Evolutionary conservation across 352 stramenopile species (phyloP).

Genomic region (Pseudoperonospora humuli): DNA sequence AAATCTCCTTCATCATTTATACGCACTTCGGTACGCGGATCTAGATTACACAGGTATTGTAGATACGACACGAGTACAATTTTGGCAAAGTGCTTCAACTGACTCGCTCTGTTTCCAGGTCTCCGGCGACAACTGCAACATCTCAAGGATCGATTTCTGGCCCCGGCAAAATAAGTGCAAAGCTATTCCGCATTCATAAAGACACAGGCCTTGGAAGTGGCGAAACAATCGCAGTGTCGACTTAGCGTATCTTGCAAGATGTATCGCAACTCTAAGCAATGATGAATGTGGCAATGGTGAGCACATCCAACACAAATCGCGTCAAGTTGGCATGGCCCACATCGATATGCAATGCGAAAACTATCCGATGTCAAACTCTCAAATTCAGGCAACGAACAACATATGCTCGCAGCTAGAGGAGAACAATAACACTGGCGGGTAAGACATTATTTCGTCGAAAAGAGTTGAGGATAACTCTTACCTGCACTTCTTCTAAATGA

Average conservation of each 20-base stretch:
- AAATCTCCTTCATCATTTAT: slow-evolving; percentile 66
- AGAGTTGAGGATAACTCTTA: no score
- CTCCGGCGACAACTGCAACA: slow-evolving; percentile 61
- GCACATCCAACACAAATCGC: no score
- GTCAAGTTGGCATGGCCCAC: no score
- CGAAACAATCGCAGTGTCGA: slow-evolving; percentile 41
- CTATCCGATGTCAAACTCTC: no score
- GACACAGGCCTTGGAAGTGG: slow-evolving; percentile 23
- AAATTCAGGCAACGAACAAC: no score
- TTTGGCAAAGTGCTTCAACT: neutral
- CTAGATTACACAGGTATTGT: slow-evolving; percentile 46
- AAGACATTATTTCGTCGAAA: no score
- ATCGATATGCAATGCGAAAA: slow-evolving; percentile 61
- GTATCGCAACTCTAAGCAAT: slow-evolving; percentile 52
- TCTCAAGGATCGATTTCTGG: slow-evolving; percentile 48
- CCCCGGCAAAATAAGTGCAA: slow-evolving; percentile 13
- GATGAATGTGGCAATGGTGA: no score
- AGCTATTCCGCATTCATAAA: slow-evolving; percentile 6
- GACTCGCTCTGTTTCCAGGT: slow-evolving; percentile 17
- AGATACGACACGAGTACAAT: neutral
- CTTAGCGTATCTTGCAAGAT: slow-evolving; percentile 48
- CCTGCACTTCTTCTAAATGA: no score
- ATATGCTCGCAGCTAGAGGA: no score
- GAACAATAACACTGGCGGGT: no score
- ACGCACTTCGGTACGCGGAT: slow-evolving; percentile 54